Evolutionary conservation across 345 rosid genomes (phyloP).

Genomic region (Boechera retrofracta): DNA sequence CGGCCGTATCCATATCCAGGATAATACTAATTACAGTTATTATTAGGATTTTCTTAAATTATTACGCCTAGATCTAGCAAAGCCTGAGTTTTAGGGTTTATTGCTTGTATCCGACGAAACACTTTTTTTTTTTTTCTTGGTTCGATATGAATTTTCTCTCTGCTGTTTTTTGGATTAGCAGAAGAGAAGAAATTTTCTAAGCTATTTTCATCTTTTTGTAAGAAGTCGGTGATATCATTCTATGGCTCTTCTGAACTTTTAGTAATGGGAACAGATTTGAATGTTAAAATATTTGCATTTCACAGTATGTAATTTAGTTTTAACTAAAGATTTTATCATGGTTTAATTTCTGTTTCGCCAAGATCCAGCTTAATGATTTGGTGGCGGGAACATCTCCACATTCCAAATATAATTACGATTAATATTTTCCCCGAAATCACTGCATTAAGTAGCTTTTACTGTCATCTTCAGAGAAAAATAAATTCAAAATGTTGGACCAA

Average conservation of each 20-base stretch:
- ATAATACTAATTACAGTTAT: neutral
- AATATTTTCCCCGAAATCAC: neutral
- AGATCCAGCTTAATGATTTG: neutral
- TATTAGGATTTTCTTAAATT: neutral
- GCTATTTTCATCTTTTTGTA: neutral
- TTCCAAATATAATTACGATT: neutral
- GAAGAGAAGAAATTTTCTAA: neutral
- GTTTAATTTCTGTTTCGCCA: neutral
- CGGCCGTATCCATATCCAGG: neutral
- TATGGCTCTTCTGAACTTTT: constrained; percentile 2
- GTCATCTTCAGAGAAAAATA: neutral
- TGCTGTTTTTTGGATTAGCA: neutral
- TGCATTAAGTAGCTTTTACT: constrained; percentile 1
- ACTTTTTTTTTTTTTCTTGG: neutral
- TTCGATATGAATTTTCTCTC: neutral
- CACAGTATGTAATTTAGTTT: neutral
- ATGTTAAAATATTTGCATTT: neutral
- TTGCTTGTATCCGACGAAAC: constrained; percentile 12
- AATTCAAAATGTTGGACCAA: neutral
- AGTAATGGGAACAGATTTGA: neutral
- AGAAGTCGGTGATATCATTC: neutral
- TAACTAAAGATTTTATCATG: neutral
- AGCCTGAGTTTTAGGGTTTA: constrained; percentile 11
- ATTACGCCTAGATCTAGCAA: neutral
- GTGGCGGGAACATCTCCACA: constrained; percentile 10